phyloP scores from a whole-genome alignment of 2,329 filamentous ascomycete species.

The Xylaria multiplex region DNA sequence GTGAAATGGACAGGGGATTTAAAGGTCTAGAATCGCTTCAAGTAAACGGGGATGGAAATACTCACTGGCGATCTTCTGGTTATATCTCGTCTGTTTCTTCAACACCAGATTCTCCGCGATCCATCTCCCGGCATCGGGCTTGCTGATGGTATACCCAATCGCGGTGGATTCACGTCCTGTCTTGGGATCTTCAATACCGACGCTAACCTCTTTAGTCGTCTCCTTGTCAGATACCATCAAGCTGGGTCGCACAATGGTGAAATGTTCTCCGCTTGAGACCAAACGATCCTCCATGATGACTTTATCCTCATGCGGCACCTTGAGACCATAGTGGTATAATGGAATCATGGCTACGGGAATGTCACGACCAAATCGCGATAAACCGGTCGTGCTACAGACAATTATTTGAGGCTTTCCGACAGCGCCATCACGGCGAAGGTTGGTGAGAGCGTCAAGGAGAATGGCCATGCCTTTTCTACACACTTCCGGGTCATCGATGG shows the following conservation, averaged over 20 bases:
- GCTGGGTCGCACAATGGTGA: constrained; percentile 53
- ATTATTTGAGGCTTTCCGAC: constrained; percentile 52
- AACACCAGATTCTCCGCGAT: constrained; percentile 55
- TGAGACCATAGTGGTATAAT: constrained; percentile 56
- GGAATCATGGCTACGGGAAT: constrained; percentile 56
- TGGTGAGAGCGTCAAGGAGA: constrained; percentile 54
- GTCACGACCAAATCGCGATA: constrained; percentile 54
- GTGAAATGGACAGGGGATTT: no score
- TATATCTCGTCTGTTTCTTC: constrained; percentile 42
- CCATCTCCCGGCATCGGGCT: constrained; percentile 61
- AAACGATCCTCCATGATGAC: constrained; percentile 56
- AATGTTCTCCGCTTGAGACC: constrained; percentile 48
- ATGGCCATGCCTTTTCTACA: constrained; percentile 57
- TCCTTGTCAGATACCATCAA: constrained; percentile 48
- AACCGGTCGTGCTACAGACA: constrained; percentile 56
- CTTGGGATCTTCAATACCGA: constrained; percentile 54
- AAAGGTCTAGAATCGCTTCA: not conserved
- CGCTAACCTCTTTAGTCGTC: constrained; percentile 48
- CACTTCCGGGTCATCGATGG: constrained; percentile 57
- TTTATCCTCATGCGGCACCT: constrained; percentile 60
- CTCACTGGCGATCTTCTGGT: constrained; percentile 49
- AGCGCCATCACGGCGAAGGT: constrained; percentile 45
- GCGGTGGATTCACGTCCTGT: constrained; percentile 48
- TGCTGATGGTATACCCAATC: constrained; percentile 59
- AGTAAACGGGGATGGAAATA: not conserved